These are phyloP conservation scores for Pulveroboletus sp. DNA, from an alignment of 768 basidiomycete genomes.

Conservation along the genomic window DNA sequence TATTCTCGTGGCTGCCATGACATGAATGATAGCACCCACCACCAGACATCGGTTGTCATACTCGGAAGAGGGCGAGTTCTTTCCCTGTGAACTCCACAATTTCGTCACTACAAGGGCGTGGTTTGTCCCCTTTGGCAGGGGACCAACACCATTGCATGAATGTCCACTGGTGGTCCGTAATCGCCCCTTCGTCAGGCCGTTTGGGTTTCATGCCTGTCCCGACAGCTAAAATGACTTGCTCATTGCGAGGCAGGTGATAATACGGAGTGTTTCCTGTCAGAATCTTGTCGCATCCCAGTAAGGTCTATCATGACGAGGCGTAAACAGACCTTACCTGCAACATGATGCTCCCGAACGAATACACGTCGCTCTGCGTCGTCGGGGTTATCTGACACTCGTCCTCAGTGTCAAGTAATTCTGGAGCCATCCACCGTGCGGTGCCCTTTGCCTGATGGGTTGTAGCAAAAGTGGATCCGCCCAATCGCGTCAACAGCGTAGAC, in stretches of 20 bases:
- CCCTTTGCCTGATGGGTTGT: too few relatives aligned
- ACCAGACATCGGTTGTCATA: too few relatives aligned
- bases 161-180: not conserved
- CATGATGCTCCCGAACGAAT: conserved; percentile 11
- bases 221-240: conserved; percentile 1
- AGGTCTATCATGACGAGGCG: not conserved
- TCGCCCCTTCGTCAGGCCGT: not conserved
- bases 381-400: too few relatives aligned
- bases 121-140: not conserved
- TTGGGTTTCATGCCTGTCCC: not conserved
- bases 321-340: conserved; percentile 4
- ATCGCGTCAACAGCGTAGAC: too few relatives aligned
- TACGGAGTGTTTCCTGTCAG: conserved; percentile 6
- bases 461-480: too few relatives aligned
- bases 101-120: not conserved
- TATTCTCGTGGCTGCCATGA: too few relatives aligned
- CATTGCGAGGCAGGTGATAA: not conserved
- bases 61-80: too few relatives aligned
- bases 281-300: not conserved
- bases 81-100: not conserved
- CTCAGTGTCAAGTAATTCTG: too few relatives aligned
- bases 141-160: not conserved
- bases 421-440: too few relatives aligned
- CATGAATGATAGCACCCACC: too few relatives aligned
- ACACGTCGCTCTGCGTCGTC: not conserved